phyloP scores from a whole-genome alignment of 495 filamentous ascomycete species.

The Bryoglossum gracile region DNA sequence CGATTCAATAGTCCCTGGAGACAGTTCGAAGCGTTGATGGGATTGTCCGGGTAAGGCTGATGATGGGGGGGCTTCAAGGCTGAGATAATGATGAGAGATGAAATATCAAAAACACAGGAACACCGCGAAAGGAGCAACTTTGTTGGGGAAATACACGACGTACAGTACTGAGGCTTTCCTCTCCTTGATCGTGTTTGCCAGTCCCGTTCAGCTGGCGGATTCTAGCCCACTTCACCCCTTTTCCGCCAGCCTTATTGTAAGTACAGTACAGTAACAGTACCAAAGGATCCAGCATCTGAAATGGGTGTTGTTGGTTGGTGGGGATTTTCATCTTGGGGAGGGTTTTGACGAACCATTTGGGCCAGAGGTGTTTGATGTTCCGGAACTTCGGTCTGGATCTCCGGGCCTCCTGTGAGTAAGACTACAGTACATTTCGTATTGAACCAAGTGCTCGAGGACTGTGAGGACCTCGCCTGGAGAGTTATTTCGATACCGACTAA shows the following conservation, averaged over 20 bases:
- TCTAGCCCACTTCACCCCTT: too few species aligned
- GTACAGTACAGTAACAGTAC: not conserved
- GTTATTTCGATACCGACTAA: not conserved
- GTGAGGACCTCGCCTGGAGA: constrained; percentile 8
- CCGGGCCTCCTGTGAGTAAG: constrained; percentile 1
- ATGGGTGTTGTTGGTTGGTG: too few species aligned
- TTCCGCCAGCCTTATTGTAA: not conserved
- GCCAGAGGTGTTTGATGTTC: constrained; percentile 10
- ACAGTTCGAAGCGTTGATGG: not conserved
- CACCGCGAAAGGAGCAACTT: not conserved
- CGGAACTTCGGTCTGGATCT: constrained; percentile 17
- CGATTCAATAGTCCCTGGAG: not conserved
- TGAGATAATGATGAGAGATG: constrained; percentile 8
- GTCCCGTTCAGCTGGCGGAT: too few species aligned
- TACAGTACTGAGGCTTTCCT: not conserved
- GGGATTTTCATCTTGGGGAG: too few species aligned
- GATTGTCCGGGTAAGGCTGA: not conserved
- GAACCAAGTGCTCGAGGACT: constrained; percentile 3
- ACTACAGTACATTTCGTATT: not conserved
- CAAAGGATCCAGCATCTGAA: too few species aligned
- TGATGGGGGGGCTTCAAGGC: constrained; percentile 14
- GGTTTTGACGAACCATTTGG: too few species aligned
- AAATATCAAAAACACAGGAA: constrained; percentile 16
- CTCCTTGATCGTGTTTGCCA: not conserved
- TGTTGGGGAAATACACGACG: constrained; percentile 10